Evolutionary conservation across 805 yeast species (phyloP).

Genomic region (Nakazawaea wickerhamii): DNA sequence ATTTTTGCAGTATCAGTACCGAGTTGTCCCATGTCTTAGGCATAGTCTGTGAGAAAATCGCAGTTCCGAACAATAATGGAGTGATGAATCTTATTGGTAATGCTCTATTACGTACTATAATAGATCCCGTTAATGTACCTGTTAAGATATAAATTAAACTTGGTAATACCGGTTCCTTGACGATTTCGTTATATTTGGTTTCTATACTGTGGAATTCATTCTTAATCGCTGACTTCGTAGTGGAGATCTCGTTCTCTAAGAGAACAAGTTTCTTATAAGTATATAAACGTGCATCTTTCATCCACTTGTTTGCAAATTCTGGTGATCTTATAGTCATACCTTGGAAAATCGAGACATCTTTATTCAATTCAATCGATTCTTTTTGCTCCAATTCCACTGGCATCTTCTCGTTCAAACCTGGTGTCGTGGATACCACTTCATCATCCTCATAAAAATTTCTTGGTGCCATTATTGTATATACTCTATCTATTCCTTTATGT

Average conservation of each 20-base stretch:
- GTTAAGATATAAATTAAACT: conserved; percentile 49
- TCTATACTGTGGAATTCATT: conserved; percentile 35
- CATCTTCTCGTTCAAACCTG: conserved; percentile 39
- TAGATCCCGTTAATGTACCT: conserved; percentile 50
- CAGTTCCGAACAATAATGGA: conserved; percentile 46
- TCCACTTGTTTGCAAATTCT: conserved; percentile 39
- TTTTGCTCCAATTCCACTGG: conserved; percentile 30
- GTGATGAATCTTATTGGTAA: conserved; percentile 45
- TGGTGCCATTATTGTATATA: conserved; percentile 12
- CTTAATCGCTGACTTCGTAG: conserved; percentile 39
- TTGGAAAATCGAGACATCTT: conserved; percentile 32
- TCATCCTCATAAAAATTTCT: conserved; percentile 51
- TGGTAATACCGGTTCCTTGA: conserved; percentile 54
- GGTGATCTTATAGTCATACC: conserved; percentile 53
- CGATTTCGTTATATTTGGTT: conserved; percentile 27
- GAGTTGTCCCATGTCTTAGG: conserved; percentile 42
- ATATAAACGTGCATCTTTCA: conserved; percentile 34
- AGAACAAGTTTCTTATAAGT: conserved; percentile 33
- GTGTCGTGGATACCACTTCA: conserved; percentile 39
- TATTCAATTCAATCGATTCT: conserved; percentile 31
- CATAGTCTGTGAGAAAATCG: conserved; percentile 39
- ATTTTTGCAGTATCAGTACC: conserved; percentile 18
- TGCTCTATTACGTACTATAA: conserved; percentile 41
- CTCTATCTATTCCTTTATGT: conserved; percentile 1
- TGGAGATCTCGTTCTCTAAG: conserved; percentile 37